Evolutionary conservation across 2,329 filamentous ascomycete species (phyloP).

Genomic region (Paracorniculantispora psalliotae): DNA sequence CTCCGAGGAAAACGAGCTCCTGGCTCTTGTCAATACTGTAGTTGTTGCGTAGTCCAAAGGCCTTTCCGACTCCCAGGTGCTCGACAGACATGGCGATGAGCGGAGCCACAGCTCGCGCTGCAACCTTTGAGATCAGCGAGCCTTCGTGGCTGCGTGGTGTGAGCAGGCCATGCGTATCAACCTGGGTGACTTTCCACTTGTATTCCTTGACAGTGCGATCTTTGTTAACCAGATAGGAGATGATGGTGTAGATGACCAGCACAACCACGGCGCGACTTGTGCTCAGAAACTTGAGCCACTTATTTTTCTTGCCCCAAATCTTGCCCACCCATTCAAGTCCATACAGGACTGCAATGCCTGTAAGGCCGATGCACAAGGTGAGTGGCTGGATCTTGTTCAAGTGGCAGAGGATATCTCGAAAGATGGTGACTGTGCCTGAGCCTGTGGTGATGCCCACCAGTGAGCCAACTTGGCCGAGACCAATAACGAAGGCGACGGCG

Average conservation of each 20-base stretch:
- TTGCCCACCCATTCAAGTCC: slow-evolving; percentile 54
- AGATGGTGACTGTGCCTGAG: slow-evolving; percentile 49
- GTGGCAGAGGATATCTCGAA: slow-evolving; percentile 53
- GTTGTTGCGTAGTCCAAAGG: slow-evolving; percentile 56
- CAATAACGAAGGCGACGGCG: slow-evolving; percentile 60
- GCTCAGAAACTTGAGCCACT: slow-evolving; percentile 52
- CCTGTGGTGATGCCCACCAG: slow-evolving; percentile 53
- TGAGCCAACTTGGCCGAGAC: slow-evolving; percentile 58
- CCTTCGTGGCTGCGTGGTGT: slow-evolving; percentile 43
- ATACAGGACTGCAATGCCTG: slow-evolving; percentile 50
- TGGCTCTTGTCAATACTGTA: slow-evolving; percentile 61
- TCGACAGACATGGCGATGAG: slow-evolving; percentile 59
- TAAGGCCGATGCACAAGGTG: slow-evolving; percentile 56
- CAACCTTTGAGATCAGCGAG: slow-evolving; percentile 47
- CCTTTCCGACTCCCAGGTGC: slow-evolving; percentile 60
- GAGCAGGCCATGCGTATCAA: slow-evolving; percentile 50
- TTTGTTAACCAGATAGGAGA: slow-evolving; percentile 59
- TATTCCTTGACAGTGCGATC: slow-evolving; percentile 37
- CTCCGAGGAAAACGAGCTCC: slow-evolving; percentile 59
- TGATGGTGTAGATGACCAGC: slow-evolving; percentile 56
- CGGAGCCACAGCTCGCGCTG: slow-evolving; percentile 51
- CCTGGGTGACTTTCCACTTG: slow-evolving; percentile 55
- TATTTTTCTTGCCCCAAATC: slow-evolving; percentile 54
- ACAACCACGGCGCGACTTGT: slow-evolving; percentile 58
- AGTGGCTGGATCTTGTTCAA: slow-evolving; percentile 53